These are phyloP conservation scores for Cryptococcus depauperatus DNA, from an alignment of 1,284 basidiomycete genomes.

Conservation along the genomic window DNA sequence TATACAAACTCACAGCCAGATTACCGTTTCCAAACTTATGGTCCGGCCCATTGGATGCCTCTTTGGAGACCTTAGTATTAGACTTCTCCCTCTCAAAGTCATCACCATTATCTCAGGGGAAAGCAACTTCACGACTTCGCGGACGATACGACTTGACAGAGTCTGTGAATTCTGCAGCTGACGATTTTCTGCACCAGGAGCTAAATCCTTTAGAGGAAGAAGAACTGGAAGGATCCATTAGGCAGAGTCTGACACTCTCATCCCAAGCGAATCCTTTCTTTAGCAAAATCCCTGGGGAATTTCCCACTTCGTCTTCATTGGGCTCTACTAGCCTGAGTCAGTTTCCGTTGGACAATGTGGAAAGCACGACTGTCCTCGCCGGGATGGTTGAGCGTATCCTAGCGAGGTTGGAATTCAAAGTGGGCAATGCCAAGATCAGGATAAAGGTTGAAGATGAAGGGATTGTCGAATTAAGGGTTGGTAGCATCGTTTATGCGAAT, in stretches of 20 bases:
- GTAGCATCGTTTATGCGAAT: constrained; percentile 37
- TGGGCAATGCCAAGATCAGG: constrained; percentile 57
- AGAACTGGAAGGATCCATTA: constrained; percentile 60
- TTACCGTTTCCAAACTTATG: constrained; percentile 42
- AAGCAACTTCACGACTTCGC: background rate
- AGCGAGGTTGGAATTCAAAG: constrained; percentile 70
- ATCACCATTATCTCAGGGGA: constrained; percentile 11
- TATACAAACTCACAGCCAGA: constrained; percentile 64
- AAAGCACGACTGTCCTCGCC: constrained; percentile 69
- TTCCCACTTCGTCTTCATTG: constrained; percentile 18
- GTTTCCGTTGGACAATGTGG: constrained; percentile 18
- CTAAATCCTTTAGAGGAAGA: constrained; percentile 63
- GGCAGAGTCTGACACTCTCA: constrained; percentile 35
- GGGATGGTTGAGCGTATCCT: constrained; percentile 73
- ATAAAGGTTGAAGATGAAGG: constrained; percentile 26
- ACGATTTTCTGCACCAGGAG: constrained; percentile 76
- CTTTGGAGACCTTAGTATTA: constrained; percentile 62
- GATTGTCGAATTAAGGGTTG: constrained; percentile 36
- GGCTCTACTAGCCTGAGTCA: background rate
- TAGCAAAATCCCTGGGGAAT: constrained; percentile 32
- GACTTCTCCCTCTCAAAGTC: constrained; percentile 55
- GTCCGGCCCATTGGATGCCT: constrained; percentile 36
- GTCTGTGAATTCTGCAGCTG: constrained; percentile 70
- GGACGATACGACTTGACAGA: constrained; percentile 54
- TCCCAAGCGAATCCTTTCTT: constrained; percentile 34